Evolutionary conservation across 2,329 filamentous ascomycete species (phyloP).

Genomic region (Grosmannia serpens): DNA sequence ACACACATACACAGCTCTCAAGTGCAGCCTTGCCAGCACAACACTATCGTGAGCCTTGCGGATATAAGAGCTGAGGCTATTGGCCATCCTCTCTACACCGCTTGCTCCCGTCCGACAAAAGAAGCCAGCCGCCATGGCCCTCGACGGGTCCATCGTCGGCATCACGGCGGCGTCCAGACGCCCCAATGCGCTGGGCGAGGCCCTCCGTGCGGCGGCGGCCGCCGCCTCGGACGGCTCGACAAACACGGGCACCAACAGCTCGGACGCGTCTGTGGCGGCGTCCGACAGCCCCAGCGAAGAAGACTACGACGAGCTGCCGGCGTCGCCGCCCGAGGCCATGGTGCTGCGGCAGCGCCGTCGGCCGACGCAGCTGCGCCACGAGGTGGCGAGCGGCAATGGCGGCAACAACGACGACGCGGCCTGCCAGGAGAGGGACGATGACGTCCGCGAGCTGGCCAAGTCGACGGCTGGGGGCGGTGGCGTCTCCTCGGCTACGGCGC

Average conservation of each 20-base stretch:
- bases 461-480: background rate
- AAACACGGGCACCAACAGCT: conserved; percentile 1
- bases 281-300: conserved; percentile 34
- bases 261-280: conserved; percentile 10
- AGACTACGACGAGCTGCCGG: conserved; percentile 29
- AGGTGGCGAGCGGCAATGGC: background rate
- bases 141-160: background rate
- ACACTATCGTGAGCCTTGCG: background rate
- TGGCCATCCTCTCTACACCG: background rate
- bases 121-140: background rate
- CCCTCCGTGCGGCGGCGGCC: conserved; percentile 4
- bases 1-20: background rate
- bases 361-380: conserved; percentile 6
- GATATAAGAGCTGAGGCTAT: background rate
- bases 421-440: background rate
- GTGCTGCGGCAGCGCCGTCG: conserved; percentile 11
- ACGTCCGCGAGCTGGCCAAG: background rate
- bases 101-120: background rate
- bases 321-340: conserved; percentile 11
- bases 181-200: conserved; percentile 14
- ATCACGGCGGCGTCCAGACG: background rate
- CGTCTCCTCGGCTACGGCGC: too few species aligned
- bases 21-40: background rate
- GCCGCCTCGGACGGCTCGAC: background rate
- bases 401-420: background rate